phyloP scores from a whole-genome alignment of 257 asterid species.

The Apocynum venetum region DNA sequence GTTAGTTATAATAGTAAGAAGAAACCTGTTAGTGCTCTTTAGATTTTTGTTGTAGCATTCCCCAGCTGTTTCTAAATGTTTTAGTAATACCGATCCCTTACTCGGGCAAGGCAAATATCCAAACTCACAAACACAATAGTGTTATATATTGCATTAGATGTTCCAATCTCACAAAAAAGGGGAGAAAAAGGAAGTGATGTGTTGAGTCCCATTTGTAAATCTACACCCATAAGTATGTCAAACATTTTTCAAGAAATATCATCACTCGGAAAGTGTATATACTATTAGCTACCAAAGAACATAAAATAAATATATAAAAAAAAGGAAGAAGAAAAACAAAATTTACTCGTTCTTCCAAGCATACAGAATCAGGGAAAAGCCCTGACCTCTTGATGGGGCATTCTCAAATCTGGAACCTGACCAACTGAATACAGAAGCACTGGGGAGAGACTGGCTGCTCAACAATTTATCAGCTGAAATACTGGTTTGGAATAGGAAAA shows the following conservation, averaged over 20 bases:
- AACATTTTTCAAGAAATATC: background rate
- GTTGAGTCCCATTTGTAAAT: background rate
- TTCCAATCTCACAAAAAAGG: background rate
- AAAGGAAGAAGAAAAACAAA: background rate
- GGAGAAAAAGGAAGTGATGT: background rate
- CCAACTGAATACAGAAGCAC: slow-evolving; percentile 23
- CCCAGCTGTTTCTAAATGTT: too few species aligned
- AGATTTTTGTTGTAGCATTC: too few species aligned
- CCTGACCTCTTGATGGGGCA: slow-evolving; percentile 26
- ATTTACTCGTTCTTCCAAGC: slow-evolving; percentile 51
- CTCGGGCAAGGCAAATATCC: background rate
- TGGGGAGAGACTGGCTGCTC: slow-evolving; percentile 7
- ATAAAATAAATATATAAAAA: background rate
- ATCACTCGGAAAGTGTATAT: background rate
- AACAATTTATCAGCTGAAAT: slow-evolving; percentile 21
- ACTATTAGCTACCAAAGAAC: background rate
- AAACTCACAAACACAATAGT: background rate
- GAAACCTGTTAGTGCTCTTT: background rate
- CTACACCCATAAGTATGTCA: background rate
- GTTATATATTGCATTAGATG: background rate
- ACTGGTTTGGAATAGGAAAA: slow-evolving; percentile 52
- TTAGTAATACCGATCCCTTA: too few species aligned
- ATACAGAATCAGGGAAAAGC: slow-evolving; percentile 56
- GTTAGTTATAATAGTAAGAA: background rate
- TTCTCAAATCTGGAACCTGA: slow-evolving; percentile 22